Evolutionary conservation across 805 yeast species (phyloP), one percentile per base, ranked within the genome.

Genomic region (Starmerella lactis-condensi): DNA sequence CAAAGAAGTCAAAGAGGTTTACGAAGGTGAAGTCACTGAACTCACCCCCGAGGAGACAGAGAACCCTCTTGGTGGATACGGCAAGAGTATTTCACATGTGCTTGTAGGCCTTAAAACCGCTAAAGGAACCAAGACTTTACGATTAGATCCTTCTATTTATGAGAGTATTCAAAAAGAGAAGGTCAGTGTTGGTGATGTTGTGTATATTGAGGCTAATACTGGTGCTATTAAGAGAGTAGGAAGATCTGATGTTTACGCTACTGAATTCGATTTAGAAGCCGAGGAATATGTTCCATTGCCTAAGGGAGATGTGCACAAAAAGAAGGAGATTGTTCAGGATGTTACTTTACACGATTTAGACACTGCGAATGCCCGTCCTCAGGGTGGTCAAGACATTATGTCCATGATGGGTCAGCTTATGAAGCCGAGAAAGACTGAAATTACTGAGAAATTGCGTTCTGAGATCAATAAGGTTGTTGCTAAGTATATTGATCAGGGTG

Each of bases 201-300:
- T 89, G 40, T 85, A 91, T 52, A 81, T 89, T 42, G 99, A 89
- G 58, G 78, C 95, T 36, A 85, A 91, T 50, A 85, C 95, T 11
- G 99, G 99, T 25, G 81, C 93, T 15, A 94, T 89, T 24, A 85
- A 85, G 50, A 67, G 96, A 49, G 93, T 89, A 17, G 99, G 99
- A 32, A 69, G 99, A 54, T 77, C 93, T n/a, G 96, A 89, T 54
- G 94, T 95, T 0, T 82, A 82, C 49, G 95, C 98, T 16, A 82
- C 98, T 7, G 99, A 89, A 58, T 89, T 83, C 47, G 99, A 89
- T 56, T 67, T 91, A 37, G 96, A 89, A 64, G 94, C 96, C 17
- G 95, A 91, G 58, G 96, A 89, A 58, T 89, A 89, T 55, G 96
- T 89, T 15, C 94, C 98, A 26, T 65, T 91, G 46, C 99, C 99